phyloP scores from a whole-genome alignment of 1,284 basidiomycete species.

The Tylopilus orsonianus region DNA sequence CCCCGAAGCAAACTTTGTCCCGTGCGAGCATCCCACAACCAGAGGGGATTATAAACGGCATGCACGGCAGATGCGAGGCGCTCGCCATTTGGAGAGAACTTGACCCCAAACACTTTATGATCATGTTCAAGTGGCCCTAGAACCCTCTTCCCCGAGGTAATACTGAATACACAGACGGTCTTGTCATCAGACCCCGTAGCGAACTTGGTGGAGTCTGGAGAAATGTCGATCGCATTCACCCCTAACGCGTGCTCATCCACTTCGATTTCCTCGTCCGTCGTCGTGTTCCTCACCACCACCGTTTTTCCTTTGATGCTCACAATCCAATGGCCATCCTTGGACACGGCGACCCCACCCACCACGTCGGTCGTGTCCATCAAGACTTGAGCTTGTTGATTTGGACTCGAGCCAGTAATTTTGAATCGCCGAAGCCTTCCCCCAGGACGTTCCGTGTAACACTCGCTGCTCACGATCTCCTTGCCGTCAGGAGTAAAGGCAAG shows the following conservation, averaged over 20 bases:
- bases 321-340: slow-evolving; percentile 9
- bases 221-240: slow-evolving; percentile 7
- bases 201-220: too few species aligned
- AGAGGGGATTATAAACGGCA: not conserved
- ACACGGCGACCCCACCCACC: not conserved
- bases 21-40: not conserved
- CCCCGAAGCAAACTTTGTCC: too few species aligned
- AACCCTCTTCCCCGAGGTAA: slow-evolving; percentile 1
- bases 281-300: slow-evolving; percentile 9
- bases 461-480: slow-evolving; percentile 3
- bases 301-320: slow-evolving; percentile 1
- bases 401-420: not conserved
- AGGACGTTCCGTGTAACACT: not conserved
- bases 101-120: not conserved
- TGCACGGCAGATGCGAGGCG: not conserved
- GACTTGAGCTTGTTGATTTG: not conserved
- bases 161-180: not conserved
- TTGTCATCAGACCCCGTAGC: slow-evolving; percentile 8
- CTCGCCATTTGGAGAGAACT: slow-evolving; percentile 2
- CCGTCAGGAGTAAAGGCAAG: not conserved
- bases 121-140: not conserved
- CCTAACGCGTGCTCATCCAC: not conserved
- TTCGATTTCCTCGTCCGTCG: slow-evolving; percentile 1
- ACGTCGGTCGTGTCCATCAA: not conserved
- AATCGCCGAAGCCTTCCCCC: slow-evolving; percentile 1